Percentiles rank a stretch among this genome's conserved stretches.
Conservation (phyloP, 345 rosid species). For the Salix purpurea region DNA sequence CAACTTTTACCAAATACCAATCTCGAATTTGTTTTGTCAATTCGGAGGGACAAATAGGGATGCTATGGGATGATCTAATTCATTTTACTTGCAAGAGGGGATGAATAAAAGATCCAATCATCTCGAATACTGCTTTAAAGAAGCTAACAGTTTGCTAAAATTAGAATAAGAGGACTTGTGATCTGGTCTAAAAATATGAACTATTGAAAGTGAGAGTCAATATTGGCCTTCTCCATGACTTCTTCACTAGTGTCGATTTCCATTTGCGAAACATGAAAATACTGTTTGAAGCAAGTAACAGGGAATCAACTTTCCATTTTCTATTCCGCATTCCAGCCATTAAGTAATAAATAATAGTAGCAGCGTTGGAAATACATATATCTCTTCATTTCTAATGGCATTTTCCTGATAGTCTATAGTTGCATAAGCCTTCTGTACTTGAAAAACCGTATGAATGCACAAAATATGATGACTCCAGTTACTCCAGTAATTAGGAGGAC, state of each 20-base stretch:
- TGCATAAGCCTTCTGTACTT: slow-evolving; percentile 90
- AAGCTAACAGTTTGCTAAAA: no score
- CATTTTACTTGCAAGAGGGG: no score
- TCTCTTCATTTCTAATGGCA: not conserved
- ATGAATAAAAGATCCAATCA: no score
- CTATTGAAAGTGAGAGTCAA: not conserved
- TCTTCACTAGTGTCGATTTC: not conserved
- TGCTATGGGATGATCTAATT: no score
- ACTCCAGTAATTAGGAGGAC: slow-evolving; percentile 73
- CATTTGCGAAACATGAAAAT: not conserved
- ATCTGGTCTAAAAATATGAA: not conserved
- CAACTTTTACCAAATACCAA: not conserved
- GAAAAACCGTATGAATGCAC: slow-evolving; percentile 84
- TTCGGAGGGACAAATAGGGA: no score
- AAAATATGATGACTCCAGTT: slow-evolving; percentile 55
- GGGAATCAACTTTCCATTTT: not conserved
- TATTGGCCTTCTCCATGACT: not conserved
- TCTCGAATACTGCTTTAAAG: no score
- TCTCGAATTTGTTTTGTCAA: no score
- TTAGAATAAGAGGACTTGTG: no score
- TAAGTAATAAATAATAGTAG: not conserved
- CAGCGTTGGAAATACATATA: not conserved
- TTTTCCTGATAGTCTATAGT: slow-evolving; percentile 27
- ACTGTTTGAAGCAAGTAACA: not conserved
- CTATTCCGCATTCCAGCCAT: not conserved